A percentile compares a stretch with the other conserved stretches of the same genome.
Evolutionary conservation across 495 filamentous ascomycete species (phyloP).

Genomic region (Talaromyces proteolyticus): DNA sequence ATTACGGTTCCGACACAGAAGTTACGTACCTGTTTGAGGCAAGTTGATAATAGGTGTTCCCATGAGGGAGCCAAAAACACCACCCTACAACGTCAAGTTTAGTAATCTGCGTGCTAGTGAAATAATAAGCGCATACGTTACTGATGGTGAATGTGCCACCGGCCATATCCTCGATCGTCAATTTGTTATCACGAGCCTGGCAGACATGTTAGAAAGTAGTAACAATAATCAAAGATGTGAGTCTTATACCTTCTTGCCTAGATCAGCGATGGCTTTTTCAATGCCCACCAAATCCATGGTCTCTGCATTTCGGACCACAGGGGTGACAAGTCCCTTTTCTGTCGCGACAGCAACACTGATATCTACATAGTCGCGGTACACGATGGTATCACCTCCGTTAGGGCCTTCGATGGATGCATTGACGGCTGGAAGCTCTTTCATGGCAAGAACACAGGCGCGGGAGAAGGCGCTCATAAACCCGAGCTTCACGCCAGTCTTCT

Average conservation of each 20-base stretch:
- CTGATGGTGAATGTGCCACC: slow-evolving; percentile 98
- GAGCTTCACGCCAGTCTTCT: slow-evolving; percentile 95
- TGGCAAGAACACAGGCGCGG: slow-evolving; percentile 83
- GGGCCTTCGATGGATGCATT: slow-evolving; percentile 97
- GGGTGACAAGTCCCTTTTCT: slow-evolving; percentile 94
- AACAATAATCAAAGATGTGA: neutral
- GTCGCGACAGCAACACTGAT: slow-evolving; percentile 97
- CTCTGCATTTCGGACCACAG: slow-evolving; percentile 92
- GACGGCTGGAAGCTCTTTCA: slow-evolving; percentile 91
- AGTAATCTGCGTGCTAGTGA: slow-evolving; percentile 16
- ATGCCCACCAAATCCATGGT: slow-evolving; percentile 80
- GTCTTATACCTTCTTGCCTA: slow-evolving; percentile 87
- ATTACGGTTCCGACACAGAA: neutral
- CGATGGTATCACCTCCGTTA: slow-evolving; percentile 92
- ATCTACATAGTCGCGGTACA: slow-evolving; percentile 96
- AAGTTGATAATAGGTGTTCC: slow-evolving; percentile 99
- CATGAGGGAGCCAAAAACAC: slow-evolving; percentile 79
- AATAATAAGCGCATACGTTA: slow-evolving; percentile 54
- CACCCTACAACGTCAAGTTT: slow-evolving; percentile 36
- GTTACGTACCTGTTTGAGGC: slow-evolving; percentile 67
- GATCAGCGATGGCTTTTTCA: slow-evolving; percentile 85
- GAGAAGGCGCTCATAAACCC: slow-evolving; percentile 99
- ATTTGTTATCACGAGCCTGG: slow-evolving; percentile 87
- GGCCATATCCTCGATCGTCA: slow-evolving; percentile 99
- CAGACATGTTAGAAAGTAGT: neutral